phyloP scores from a whole-genome alignment of 139 green algal species.

The Micractinium conductrix region DNA sequence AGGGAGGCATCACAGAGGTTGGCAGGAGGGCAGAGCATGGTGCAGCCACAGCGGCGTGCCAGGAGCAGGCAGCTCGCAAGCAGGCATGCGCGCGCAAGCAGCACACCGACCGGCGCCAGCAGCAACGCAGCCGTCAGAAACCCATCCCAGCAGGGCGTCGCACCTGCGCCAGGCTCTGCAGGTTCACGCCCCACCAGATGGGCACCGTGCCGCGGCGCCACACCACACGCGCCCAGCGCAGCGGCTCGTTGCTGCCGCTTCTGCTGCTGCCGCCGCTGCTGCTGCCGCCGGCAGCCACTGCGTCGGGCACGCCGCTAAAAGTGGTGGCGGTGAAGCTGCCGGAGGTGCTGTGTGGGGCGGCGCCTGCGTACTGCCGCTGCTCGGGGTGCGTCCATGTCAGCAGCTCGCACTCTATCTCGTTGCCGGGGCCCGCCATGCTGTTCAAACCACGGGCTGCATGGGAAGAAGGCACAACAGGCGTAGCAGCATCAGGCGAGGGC shows the following conservation, averaged over 20 bases:
- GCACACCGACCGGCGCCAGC: not conserved
- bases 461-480: not conserved
- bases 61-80: not conserved
- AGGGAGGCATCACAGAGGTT: not conserved
- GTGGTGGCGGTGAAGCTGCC: not conserved
- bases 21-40: not conserved
- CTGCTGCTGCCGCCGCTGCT: not conserved
- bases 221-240: conserved; percentile 76
- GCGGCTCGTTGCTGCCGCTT: not conserved
- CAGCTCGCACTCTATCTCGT: conserved; percentile 98
- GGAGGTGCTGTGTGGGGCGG: not conserved
- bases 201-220: conserved; percentile 91
- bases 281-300: not conserved
- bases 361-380: not conserved
- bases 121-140: not conserved
- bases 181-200: conserved; percentile 70
- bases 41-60: not conserved
- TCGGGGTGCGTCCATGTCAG: conserved; percentile 69
- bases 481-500: not conserved
- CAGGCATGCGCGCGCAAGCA: not conserved
- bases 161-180: conserved; percentile 54
- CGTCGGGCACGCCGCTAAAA: not conserved
- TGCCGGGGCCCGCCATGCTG: conserved; percentile 82
- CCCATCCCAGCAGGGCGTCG: not conserved
- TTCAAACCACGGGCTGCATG: conserved; percentile 89